Evolutionary conservation across 2,329 filamentous ascomycete genomes (phyloP), one percentile per base, ranked within the genome.

Genomic region (Penicillium frequentans): DNA sequence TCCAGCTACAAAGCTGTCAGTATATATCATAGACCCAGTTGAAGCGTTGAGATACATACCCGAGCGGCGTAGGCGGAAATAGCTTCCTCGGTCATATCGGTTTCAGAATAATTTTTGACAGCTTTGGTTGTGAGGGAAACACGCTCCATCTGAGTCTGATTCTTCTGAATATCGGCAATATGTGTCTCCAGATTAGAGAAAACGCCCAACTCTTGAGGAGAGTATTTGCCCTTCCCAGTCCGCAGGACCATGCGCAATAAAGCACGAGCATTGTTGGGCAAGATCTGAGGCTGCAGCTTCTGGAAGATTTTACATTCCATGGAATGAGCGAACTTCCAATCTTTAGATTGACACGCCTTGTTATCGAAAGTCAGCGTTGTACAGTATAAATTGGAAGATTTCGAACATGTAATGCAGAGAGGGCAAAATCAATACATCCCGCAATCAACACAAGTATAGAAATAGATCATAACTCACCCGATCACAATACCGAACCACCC

Each of bases 321-420:
- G 54, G 84, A 85, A 73, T 89, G 86, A 10, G 77, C 76, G 19
- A 78, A 75, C 51, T 79, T 82, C 86, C 86, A 89, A 26, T 84
- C 80, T 64, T 79, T 77, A 44, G 76, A 72, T 73, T 89, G 86
- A 67, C 86, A 89, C 27, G 66, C 72, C 83, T 87, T 29, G n/a
- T 53, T 49, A 44, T 26, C 19, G 13, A 31, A 33, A 24, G 37
- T 60, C 52, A 60, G 49, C 23, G 49, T 3, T 31, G 16, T 35
- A 39, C 19, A 5, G 14, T 23, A 39, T 29, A 19, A 10, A 11
- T 27, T 26, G 16, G 19, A 23, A 33, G 24, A 11, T n/a, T 39
- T 26, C 19, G 11, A 29, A 50, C 27, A 27, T 46, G 16, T 2
- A 29, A 10, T 14, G 21, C 43, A 27, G 5, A 45, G 16, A 45